Conservation (phyloP, 768 basidiomycete species). For the Mrakia hoshinonis region DNA sequence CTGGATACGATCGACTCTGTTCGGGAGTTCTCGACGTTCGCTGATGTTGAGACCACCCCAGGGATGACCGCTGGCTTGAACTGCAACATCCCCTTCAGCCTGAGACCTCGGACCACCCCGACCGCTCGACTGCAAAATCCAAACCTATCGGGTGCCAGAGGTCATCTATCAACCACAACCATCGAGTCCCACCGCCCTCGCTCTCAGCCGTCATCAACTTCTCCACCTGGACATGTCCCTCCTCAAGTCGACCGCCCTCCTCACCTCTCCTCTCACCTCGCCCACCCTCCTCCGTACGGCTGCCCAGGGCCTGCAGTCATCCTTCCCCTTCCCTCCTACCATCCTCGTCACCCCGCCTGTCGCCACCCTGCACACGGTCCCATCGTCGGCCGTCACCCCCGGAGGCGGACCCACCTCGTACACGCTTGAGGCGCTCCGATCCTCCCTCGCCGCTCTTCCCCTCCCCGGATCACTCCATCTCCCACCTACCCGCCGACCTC, state of each 20-base stretch:
- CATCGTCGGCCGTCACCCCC: background rate
- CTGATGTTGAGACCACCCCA: too few relatives aligned
- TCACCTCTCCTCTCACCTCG: background rate
- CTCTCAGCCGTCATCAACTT: background rate
- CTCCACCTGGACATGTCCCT: background rate
- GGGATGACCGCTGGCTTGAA: too few relatives aligned
- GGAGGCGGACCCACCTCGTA: background rate
- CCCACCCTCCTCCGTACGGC: background rate
- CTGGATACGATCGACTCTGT: too few relatives aligned
- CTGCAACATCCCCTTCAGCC: too few relatives aligned
- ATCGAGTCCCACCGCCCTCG: background rate
- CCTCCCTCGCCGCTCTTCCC: background rate
- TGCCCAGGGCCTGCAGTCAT: background rate
- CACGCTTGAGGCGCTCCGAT: background rate
- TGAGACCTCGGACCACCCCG: too few relatives aligned
- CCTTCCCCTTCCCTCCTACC: background rate
- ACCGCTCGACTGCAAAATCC: too few relatives aligned
- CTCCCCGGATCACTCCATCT: background rate
- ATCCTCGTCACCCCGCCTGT: background rate
- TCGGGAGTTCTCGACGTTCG: too few relatives aligned
- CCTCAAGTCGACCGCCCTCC: background rate
- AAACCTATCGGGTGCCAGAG: too few relatives aligned
- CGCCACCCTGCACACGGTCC: background rate
- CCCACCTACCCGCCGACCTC: background rate
- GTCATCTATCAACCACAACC: too few relatives aligned